Conservation (phyloP, 2,329 filamentous ascomycete genomes). For the Coniochaeta ligniaria region DNA sequence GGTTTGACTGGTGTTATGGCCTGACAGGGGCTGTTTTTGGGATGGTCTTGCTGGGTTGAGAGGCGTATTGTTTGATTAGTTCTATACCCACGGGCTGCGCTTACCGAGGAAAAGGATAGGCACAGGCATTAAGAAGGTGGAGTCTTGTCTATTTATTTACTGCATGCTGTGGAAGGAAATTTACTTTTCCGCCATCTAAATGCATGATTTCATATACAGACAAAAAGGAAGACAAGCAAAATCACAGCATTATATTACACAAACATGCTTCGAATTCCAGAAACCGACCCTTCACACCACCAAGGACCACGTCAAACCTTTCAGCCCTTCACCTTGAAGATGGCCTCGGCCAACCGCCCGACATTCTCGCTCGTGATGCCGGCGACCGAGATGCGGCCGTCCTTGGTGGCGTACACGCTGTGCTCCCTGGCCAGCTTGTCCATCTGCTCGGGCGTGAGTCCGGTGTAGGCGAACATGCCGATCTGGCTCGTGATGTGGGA, state of each 20-base stretch:
- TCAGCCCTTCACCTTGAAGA: constrained; percentile 74
- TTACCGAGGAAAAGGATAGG: neutral
- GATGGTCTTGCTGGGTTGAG: no score
- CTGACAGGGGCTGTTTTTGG: no score
- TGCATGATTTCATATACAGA: neutral
- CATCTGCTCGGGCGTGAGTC: constrained; percentile 87
- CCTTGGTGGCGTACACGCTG: constrained; percentile 95
- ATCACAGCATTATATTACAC: neutral
- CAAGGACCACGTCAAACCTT: no score
- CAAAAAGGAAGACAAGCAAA: neutral
- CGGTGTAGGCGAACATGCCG: constrained; percentile 99
- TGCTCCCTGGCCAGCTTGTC: constrained; percentile 85
- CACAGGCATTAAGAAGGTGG: neutral
- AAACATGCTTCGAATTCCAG: neutral
- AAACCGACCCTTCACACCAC: no score
- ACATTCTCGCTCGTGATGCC: constrained; percentile 78
- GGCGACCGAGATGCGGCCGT: constrained; percentile 79
- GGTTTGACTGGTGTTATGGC: neutral
- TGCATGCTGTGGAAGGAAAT: neutral
- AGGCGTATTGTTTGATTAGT: neutral
- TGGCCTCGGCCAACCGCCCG: constrained; percentile 71
- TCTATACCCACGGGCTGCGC: no score
- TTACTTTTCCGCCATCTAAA: neutral
- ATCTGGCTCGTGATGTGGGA: constrained; percentile 98
- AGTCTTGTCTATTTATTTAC: neutral